Conservation (phyloP, 192 early-diverging fungal genomes). For the Backusella sp. region DNA sequence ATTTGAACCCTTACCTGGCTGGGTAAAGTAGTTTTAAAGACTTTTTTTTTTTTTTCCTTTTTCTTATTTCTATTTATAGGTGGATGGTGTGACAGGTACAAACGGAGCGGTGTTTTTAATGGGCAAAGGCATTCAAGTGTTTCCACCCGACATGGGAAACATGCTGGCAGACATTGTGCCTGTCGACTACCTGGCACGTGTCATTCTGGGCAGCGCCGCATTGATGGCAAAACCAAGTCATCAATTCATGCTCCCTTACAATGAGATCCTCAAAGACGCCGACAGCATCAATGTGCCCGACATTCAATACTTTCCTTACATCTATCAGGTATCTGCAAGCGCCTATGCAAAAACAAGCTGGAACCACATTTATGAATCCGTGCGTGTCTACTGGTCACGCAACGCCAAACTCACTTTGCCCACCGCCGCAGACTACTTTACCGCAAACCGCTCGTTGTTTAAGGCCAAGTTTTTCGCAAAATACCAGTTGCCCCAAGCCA, state of each 20-base stretch:
- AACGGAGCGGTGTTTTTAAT: slow-evolving; percentile 28
- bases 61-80: slow-evolving; percentile 17
- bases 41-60: not conserved
- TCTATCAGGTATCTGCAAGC: slow-evolving; percentile 31
- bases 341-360: slow-evolving; percentile 15
- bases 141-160: slow-evolving; percentile 29
- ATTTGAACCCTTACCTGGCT: slow-evolving; percentile 36
- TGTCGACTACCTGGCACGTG: slow-evolving; percentile 32
- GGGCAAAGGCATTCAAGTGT: slow-evolving; percentile 31
- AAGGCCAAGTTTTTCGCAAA: slow-evolving; percentile 30
- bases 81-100: slow-evolving; percentile 38
- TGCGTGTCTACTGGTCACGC: slow-evolving; percentile 34
- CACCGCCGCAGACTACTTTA: slow-evolving; percentile 30
- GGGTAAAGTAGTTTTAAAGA: slow-evolving; percentile 18
- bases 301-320: slow-evolving; percentile 28
- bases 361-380: slow-evolving; percentile 22
- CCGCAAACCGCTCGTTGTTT: slow-evolving; percentile 24
- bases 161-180: slow-evolving; percentile 36
- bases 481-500: slow-evolving; percentile 27
- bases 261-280: slow-evolving; percentile 1
- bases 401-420: slow-evolving; percentile 31
- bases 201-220: slow-evolving; percentile 26
- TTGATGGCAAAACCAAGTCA: slow-evolving; percentile 19
- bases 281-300: slow-evolving; percentile 11
- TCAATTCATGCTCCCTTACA: slow-evolving; percentile 33